phyloP scores from a whole-genome alignment of 2,329 filamentous ascomycete species.

The Paraconiothyrium brasiliense region DNA sequence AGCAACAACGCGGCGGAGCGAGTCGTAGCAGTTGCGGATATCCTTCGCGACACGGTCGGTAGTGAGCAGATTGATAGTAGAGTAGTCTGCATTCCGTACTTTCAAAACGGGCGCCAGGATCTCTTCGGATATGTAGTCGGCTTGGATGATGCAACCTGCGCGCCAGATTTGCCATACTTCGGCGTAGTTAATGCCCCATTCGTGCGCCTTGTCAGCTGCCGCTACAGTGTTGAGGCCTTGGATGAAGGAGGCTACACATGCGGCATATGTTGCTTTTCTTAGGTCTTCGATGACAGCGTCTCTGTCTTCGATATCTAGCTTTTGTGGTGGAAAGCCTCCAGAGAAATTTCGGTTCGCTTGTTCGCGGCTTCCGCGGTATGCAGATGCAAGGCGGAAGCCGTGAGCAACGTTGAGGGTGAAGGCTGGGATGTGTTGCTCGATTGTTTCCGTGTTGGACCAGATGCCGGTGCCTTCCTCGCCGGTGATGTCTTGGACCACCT shows the following conservation, averaged over 20 bases:
- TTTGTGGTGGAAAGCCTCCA: slow-evolving; percentile 53
- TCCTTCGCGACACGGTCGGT: slow-evolving; percentile 62
- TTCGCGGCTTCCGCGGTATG: slow-evolving; percentile 66
- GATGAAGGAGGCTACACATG: slow-evolving; percentile 69
- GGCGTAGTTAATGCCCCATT: slow-evolving; percentile 66
- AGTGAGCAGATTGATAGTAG: slow-evolving; percentile 58
- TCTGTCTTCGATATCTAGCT: slow-evolving; percentile 44
- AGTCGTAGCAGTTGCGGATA: slow-evolving; percentile 60
- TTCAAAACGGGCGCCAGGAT: slow-evolving; percentile 62
- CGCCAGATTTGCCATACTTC: slow-evolving; percentile 71
- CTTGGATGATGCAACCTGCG: slow-evolving; percentile 75
- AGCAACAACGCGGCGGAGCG: slow-evolving; percentile 66
- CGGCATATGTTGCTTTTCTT: slow-evolving; percentile 68
- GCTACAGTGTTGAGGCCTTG: slow-evolving; percentile 74
- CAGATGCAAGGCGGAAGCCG: slow-evolving; percentile 70
- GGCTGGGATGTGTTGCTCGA: slow-evolving; percentile 68
- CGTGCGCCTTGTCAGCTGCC: slow-evolving; percentile 64
- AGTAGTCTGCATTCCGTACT: slow-evolving; percentile 34
- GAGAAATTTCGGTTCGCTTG: slow-evolving; percentile 59
- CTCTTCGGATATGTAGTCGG: slow-evolving; percentile 68
- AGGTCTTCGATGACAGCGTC: slow-evolving; percentile 65
- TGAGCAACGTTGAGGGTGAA: slow-evolving; percentile 72
- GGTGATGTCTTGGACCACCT: slow-evolving; percentile 75
- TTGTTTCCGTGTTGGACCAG: slow-evolving; percentile 71
- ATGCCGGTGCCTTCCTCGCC: slow-evolving; percentile 73